Evolutionary conservation across 805 yeast species (phyloP).

Genomic region (Wickerhamomyces chambardii): DNA sequence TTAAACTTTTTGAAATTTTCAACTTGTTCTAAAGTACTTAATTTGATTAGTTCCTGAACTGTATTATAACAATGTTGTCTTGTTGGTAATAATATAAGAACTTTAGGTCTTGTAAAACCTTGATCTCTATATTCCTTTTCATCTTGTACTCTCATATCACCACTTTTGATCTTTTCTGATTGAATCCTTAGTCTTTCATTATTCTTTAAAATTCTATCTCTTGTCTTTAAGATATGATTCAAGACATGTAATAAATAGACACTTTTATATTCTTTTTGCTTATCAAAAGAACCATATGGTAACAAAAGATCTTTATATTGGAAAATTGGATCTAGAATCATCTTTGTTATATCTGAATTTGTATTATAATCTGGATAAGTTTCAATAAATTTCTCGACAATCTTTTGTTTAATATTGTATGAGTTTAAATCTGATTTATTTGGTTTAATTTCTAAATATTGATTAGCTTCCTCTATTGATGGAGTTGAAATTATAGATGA

Average conservation of each 20-base stretch:
- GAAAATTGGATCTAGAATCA: conserved; percentile 55
- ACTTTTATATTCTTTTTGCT: conserved; percentile 45
- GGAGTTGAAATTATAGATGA: conserved; percentile 17
- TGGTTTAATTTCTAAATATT: conserved; percentile 13
- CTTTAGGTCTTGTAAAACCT: conserved; percentile 93
- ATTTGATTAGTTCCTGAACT: conserved; percentile 47
- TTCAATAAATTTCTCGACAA: conserved; percentile 17
- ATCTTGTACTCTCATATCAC: conserved; percentile 26
- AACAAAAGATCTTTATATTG: conserved; percentile 64
- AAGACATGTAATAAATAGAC: conserved; percentile 63
- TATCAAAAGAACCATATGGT: conserved; percentile 44
- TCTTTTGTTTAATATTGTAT: conserved; percentile 38
- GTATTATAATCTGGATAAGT: conserved; percentile 11
- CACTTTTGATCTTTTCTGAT: conserved; percentile 28
- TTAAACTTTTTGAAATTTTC: conserved; percentile 76
- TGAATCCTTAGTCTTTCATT: conserved; percentile 43
- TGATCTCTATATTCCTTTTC: conserved; percentile 76
- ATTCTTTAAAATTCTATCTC: conserved; percentile 78
- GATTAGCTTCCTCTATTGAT: conserved; percentile 9
- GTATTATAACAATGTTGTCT: conserved; percentile 68
- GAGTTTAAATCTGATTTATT: conserved; percentile 16
- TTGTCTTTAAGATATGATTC: conserved; percentile 80
- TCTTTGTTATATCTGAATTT: conserved; percentile 36
- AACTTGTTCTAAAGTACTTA: conserved; percentile 64
- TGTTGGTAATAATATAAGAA: conserved; percentile 75